Conservation (phyloP, 345 rosid genomes). For the Bruguiera parviflora region DNA sequence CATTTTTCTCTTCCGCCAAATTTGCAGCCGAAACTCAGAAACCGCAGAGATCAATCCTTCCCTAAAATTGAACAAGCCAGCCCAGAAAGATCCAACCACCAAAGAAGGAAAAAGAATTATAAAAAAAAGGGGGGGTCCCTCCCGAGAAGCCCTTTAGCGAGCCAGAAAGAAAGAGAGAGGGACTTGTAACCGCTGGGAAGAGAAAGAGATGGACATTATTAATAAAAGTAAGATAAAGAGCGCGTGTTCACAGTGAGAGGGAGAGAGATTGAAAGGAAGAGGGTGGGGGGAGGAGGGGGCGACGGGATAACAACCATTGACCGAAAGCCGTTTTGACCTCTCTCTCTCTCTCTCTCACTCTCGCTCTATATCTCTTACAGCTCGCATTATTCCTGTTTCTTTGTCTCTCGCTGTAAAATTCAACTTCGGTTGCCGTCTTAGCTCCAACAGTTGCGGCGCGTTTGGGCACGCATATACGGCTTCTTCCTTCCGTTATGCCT, state of each 20-base stretch:
- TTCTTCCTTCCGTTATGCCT: background rate
- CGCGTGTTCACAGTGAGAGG: background rate
- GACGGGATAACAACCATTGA: conserved; percentile 23
- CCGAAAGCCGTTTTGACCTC: conserved; percentile 49
- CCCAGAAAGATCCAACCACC: background rate
- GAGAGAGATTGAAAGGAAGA: background rate
- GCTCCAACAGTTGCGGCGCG: background rate
- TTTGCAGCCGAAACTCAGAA: conserved; percentile 9
- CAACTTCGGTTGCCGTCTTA: background rate
- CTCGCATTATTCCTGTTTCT: no score
- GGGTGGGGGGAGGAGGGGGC: conserved; percentile 12
- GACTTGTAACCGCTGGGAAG: background rate
- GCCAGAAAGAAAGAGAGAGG: conserved; percentile 15
- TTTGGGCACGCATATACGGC: background rate
- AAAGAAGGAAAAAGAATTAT: no score
- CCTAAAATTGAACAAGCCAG: background rate
- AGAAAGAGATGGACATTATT: background rate
- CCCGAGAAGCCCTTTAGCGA: conserved; percentile 7
- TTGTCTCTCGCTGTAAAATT: conserved; percentile 1
- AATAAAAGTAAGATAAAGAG: background rate
- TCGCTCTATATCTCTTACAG: background rate
- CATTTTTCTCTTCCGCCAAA: conserved; percentile 37
- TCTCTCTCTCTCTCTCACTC: conserved; percentile 15
- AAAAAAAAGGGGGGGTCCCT: background rate
- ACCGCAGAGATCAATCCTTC: background rate